A percentile compares a stretch with the other conserved stretches of the same genome.
Conservation (phyloP, 345 rosid genomes). For the Salix exigua region DNA sequence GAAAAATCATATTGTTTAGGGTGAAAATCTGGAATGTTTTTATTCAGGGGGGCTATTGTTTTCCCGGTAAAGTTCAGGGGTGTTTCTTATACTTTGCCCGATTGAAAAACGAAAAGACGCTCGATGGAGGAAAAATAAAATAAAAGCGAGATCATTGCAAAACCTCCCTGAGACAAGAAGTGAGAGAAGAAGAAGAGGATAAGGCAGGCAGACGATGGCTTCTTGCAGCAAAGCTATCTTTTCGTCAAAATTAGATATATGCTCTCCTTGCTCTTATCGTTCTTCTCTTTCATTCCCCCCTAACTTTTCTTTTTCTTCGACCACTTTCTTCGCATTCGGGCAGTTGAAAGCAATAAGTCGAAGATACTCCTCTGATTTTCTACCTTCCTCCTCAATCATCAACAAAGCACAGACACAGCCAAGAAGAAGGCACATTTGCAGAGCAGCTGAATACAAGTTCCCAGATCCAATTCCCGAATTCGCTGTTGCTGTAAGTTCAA, state of each 20-base stretch:
- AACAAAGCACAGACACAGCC: conserved; percentile 12
- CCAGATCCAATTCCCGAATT: conserved; percentile 93
- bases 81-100: too few species aligned
- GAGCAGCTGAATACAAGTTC: conserved; percentile 70
- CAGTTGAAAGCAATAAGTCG: conserved; percentile 2
- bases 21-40: too few species aligned
- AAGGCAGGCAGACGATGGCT: conserved; percentile 34
- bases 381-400: conserved; percentile 15
- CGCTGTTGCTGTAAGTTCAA: conserved; percentile 60
- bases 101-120: too few species aligned
- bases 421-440: conserved; percentile 35
- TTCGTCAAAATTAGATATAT: conserved; percentile 15
- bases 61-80: too few species aligned
- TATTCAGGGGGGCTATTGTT: too few species aligned
- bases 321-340: conserved; percentile 3
- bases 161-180: background rate
- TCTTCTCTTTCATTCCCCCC: conserved; percentile 12
- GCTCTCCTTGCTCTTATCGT: conserved; percentile 12
- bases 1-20: too few species aligned
- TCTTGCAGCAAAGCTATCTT: conserved; percentile 31
- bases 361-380: conserved; percentile 8
- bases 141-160: background rate
- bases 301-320: conserved; percentile 21
- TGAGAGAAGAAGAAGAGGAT: conserved; percentile 12
- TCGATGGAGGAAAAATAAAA: too few species aligned